These are phyloP conservation scores for Magnolia officinalis DNA, from an alignment of 164 flowering plant genomes.

Conservation along the genomic window DNA sequence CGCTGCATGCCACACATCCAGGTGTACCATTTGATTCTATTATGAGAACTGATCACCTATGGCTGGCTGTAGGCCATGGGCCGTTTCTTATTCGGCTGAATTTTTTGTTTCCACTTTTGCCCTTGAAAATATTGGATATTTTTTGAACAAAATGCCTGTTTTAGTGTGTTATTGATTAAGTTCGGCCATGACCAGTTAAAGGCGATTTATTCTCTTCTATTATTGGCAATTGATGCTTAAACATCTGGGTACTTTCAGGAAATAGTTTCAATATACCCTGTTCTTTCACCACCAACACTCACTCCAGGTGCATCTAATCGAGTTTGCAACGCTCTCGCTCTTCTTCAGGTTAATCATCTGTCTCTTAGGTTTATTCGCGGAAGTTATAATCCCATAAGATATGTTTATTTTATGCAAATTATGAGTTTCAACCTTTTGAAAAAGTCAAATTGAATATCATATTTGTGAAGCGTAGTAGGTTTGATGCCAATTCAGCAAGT, in stretches of 20 bases:
- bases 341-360: constrained; percentile 61
- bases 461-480: neutral
- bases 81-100: too few relatives aligned
- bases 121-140: too few relatives aligned
- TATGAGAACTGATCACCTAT: too few relatives aligned
- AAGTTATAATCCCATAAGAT: neutral
- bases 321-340: constrained; percentile 90
- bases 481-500: neutral
- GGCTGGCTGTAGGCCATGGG: too few relatives aligned
- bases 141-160: neutral
- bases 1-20: too few relatives aligned
- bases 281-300: constrained; percentile 75
- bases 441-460: neutral
- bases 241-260: constrained; percentile 47
- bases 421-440: neutral
- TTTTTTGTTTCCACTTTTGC: too few relatives aligned
- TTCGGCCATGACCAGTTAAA: neutral
- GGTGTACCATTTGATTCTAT: too few relatives aligned
- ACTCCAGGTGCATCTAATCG: constrained; percentile 76
- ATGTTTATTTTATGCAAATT: neutral
- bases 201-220: neutral
- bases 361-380: neutral
- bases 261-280: constrained; percentile 82
- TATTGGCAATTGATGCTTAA: constrained; percentile 13
- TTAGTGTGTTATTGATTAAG: neutral